A percentile compares a stretch with the other conserved stretches of the same genome.
Evolutionary conservation across 768 basidiomycete species (phyloP).

Genomic region (Sarcodon aspratus): DNA sequence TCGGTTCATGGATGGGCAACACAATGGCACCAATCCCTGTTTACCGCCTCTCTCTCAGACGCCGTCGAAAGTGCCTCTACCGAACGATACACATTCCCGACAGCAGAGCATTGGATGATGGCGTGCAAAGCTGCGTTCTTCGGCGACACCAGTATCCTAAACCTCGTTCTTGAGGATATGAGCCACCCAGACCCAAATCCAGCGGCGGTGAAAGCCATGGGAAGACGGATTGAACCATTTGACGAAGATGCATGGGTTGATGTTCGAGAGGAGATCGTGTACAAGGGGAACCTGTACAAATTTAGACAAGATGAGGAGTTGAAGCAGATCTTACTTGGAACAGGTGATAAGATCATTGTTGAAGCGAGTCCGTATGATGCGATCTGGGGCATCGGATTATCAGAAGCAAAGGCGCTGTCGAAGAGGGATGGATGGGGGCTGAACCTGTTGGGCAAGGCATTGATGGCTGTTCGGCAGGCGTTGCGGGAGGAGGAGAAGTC

Average conservation of each 20-base stretch:
- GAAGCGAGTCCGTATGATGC: constrained; percentile 50
- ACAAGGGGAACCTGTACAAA: constrained; percentile 42
- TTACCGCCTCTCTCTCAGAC: constrained; percentile 20
- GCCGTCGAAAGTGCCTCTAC: constrained; percentile 11
- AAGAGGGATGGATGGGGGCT: constrained; percentile 37
- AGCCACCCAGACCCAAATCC: constrained; percentile 20
- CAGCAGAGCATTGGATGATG: constrained; percentile 65
- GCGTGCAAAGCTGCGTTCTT: constrained; percentile 49
- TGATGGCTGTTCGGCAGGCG: constrained; percentile 27
- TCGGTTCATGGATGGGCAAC: constrained; percentile 13
- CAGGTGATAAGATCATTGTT: constrained; percentile 35
- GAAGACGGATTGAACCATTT: constrained; percentile 36
- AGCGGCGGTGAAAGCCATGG: constrained; percentile 39
- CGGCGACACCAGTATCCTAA: constrained; percentile 29
- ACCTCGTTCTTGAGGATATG: constrained; percentile 26
- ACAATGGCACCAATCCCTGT: constrained; percentile 33
- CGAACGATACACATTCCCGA: constrained; percentile 26
- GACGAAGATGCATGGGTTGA: constrained; percentile 35
- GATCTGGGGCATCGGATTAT: constrained; percentile 56
- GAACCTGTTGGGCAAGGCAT: constrained; percentile 42
- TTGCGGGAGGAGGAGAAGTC: constrained; percentile 19
- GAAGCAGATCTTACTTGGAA: constrained; percentile 28
- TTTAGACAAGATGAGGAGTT: constrained; percentile 37
- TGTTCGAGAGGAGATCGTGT: constrained; percentile 36
- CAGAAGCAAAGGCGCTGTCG: constrained; percentile 33